Conservation (phyloP, 768 basidiomycete species). For the Holtermanniella nyarrowii region DNA sequence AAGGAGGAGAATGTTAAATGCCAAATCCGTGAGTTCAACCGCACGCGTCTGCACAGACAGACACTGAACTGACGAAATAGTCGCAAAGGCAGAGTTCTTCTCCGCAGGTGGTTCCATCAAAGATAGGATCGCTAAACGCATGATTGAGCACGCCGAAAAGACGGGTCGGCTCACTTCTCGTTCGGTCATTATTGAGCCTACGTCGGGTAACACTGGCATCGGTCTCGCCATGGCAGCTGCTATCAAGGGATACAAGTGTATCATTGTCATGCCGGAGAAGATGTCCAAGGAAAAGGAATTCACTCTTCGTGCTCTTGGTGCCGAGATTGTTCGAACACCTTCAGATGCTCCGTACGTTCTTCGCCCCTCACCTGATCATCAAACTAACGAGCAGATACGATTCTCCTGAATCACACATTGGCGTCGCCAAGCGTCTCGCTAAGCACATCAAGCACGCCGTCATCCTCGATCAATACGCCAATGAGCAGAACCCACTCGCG, state of each 20-base stretch:
- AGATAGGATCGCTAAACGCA: constrained; percentile 89
- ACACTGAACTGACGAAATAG: constrained; percentile 41
- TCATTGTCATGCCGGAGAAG: constrained; percentile 66
- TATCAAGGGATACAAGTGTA: constrained; percentile 57
- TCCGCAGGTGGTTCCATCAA: constrained; percentile 91
- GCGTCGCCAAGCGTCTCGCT: constrained; percentile 68
- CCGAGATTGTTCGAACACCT: constrained; percentile 88
- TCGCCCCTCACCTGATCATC: background rate
- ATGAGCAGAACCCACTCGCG: constrained; percentile 70
- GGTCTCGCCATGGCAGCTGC: constrained; percentile 88
- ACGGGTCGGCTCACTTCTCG: constrained; percentile 73
- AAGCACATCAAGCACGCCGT: constrained; percentile 70
- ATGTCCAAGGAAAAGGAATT: constrained; percentile 97
- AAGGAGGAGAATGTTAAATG: constrained; percentile 66
- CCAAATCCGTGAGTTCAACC: constrained; percentile 61
- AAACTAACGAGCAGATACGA: constrained; percentile 49
- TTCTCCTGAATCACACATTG: constrained; percentile 82
- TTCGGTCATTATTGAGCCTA: constrained; percentile 90
- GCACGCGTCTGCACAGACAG: background rate
- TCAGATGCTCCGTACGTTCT: constrained; percentile 53
- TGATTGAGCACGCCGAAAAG: constrained; percentile 88
- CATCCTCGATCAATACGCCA: constrained; percentile 77
- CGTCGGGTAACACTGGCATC: constrained; percentile 52
- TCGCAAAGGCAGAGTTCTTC: constrained; percentile 82
- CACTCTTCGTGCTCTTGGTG: constrained; percentile 78